These are phyloP conservation scores for Aspergillus caelatus DNA, from an alignment of 2,329 filamentous ascomycete species.

Conservation along the genomic window DNA sequence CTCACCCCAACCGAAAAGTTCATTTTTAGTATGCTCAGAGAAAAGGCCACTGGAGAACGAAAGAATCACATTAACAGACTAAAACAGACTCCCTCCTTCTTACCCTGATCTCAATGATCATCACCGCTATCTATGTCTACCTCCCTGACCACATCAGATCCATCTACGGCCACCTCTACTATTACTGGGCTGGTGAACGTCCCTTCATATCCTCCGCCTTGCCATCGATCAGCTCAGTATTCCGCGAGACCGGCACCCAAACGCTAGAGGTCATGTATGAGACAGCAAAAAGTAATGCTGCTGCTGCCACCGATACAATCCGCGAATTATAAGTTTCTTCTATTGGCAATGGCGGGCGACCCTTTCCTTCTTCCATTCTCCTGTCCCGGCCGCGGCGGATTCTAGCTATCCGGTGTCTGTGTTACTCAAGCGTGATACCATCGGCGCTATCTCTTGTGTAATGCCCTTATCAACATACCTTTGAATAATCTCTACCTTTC, in stretches of 20 bases:
- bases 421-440: not conserved
- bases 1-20: slow-evolving; percentile 95
- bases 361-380: not conserved
- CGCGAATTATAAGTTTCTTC: slow-evolving; percentile 33
- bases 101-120: slow-evolving; percentile 81
- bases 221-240: slow-evolving; percentile 36
- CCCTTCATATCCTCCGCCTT: slow-evolving; percentile 39
- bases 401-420: not conserved
- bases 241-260: slow-evolving; percentile 33
- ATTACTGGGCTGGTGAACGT: slow-evolving; percentile 85
- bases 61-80: slow-evolving; percentile 4
- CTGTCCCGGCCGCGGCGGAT: not conserved
- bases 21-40: slow-evolving; percentile 77
- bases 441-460: not conserved
- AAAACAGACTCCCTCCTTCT: slow-evolving; percentile 82
- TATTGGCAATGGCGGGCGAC: not conserved
- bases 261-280: slow-evolving; percentile 52
- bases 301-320: slow-evolving; percentile 36
- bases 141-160: slow-evolving; percentile 87
- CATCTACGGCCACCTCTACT: slow-evolving; percentile 83
- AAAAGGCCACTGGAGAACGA: not conserved
- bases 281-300: slow-evolving; percentile 49
- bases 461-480: not conserved
- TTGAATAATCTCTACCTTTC: not conserved
- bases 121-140: slow-evolving; percentile 87